A percentile compares a stretch with the other conserved stretches of the same genome.
phyloP scores from a whole-genome alignment of 75 land plant genomes.

The Pinus albicaulis region DNA sequence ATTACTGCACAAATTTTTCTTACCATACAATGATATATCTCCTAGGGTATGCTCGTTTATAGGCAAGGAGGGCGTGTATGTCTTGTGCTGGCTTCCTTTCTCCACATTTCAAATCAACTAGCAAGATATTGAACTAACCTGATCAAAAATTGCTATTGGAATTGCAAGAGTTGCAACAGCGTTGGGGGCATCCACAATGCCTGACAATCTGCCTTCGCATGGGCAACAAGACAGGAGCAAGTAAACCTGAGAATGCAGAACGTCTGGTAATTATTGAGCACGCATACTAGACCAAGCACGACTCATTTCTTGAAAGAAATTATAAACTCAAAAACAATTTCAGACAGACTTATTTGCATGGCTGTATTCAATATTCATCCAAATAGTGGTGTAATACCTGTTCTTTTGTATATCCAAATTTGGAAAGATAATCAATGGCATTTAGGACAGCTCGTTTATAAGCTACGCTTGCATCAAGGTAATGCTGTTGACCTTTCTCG shows the following conservation, averaged over 20 bases:
- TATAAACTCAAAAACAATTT: too few relatives aligned
- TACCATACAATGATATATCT: too few relatives aligned
- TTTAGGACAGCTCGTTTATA: constrained; percentile 92
- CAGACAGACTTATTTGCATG: too few relatives aligned
- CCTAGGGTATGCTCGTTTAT: too few relatives aligned
- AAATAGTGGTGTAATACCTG: constrained; percentile 38
- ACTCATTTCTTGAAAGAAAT: too few relatives aligned
- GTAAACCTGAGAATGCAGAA: constrained; percentile 45
- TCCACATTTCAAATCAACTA: not conserved
- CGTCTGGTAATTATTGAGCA: too few relatives aligned
- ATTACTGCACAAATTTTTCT: too few relatives aligned
- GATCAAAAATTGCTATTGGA: constrained; percentile 79
- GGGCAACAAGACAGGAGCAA: constrained; percentile 85
- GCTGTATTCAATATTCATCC: too few relatives aligned
- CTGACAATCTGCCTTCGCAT: constrained; percentile 86
- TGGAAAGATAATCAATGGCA: constrained; percentile 83
- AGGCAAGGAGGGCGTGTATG: too few relatives aligned
- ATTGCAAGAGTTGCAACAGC: constrained; percentile 84
- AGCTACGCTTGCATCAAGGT: constrained; percentile 86
- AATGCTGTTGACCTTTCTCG: constrained; percentile 84
- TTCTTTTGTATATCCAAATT: constrained; percentile 86
- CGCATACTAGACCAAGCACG: too few relatives aligned
- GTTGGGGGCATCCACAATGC: constrained; percentile 87
- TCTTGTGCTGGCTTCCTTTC: not conserved
- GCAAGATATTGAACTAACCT: constrained; percentile 36